Base-by-base conservation (phyloP, 306 rosid species). In the Arachis stenosperma region DNA sequence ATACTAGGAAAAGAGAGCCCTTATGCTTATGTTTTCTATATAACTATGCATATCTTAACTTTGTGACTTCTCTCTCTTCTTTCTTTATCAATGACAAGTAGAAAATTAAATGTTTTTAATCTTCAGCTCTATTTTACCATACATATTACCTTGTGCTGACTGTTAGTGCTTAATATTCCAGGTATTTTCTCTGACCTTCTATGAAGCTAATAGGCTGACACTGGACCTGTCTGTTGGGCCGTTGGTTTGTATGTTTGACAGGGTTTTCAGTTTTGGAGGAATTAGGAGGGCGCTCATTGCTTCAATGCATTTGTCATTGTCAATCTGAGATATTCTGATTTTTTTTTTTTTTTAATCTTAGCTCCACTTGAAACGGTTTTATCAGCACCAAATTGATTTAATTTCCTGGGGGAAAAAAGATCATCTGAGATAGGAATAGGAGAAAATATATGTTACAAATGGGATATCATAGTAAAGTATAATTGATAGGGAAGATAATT, bases 131-230 rank as follows among this genome's bases (percentile, higher is more conserved):
- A 63, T 67, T 74, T 43, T 42, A 48, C 54, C 77, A 33, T 36
- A 30, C 61, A 27, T 76, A 67, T 60, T 75, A 70, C 75, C 70
- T 78, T 79, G 74, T 53, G 78, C 95, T 89, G 89, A 91, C 91
- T 77, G 73, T 78, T 74, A 68, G 71, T 91, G 85, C 93, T 89
- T 71, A 63, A 84, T 87, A 85, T 94, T 93, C 92, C 99, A 91
- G 99, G 97, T 94, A 94, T 89, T 91, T 89, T 91, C 92, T 94
- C 87, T 94, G 96, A 94, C 96, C 91, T 86, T 92, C 93, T 88
- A 82, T 88, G 89, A 85, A 88, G 97, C 85, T 90, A 80, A 89
- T 87, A 80, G 80, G 96, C 90, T 78, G 86, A 89, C 89, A 76
- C 87, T 82, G 95, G 90, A 83, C 89, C 86, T 85, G 85, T 85